A percentile compares a stretch with the other conserved stretches of the same genome.
These are phyloP conservation scores for Hymenoscyphus fraxineus DNA, from an alignment of 2,329 filamentous ascomycete species.

Conservation along the genomic window DNA sequence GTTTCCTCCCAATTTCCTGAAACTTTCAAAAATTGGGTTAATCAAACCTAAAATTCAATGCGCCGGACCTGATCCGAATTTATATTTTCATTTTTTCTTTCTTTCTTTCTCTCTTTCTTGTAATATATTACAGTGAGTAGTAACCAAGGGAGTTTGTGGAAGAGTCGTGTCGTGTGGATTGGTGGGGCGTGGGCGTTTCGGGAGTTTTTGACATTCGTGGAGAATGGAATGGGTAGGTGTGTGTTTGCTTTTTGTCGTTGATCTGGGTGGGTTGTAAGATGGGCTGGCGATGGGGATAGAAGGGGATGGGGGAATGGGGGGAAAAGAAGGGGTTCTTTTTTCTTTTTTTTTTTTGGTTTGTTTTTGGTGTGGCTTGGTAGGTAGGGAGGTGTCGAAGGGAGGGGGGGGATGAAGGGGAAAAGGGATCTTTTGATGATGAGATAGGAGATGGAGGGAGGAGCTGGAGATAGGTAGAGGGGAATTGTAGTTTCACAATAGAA, in stretches of 20 bases:
- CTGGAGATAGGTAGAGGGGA: too few species aligned
- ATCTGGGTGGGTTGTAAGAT: not conserved
- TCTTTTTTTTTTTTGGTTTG: not conserved
- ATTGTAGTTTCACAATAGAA: too few species aligned
- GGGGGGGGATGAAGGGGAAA: too few species aligned
- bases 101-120: not conserved
- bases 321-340: too few species aligned
- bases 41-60: too few species aligned
- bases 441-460: too few species aligned
- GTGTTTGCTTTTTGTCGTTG: not conserved
- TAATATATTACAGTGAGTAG: constrained; percentile 3
- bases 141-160: not conserved
- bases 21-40: not conserved
- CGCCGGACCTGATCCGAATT: not conserved
- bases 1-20: not conserved
- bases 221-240: too few species aligned
- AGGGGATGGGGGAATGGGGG: not conserved
- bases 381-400: too few species aligned
- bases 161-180: too few species aligned
- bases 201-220: not conserved
- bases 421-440: too few species aligned
- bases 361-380: not conserved
- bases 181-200: constrained; percentile 7
- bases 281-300: too few species aligned
- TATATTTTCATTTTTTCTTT: not conserved